These are phyloP conservation scores for Marasmius fiardii DNA, from an alignment of 1,284 basidiomycete genomes.

Conservation along the genomic window DNA sequence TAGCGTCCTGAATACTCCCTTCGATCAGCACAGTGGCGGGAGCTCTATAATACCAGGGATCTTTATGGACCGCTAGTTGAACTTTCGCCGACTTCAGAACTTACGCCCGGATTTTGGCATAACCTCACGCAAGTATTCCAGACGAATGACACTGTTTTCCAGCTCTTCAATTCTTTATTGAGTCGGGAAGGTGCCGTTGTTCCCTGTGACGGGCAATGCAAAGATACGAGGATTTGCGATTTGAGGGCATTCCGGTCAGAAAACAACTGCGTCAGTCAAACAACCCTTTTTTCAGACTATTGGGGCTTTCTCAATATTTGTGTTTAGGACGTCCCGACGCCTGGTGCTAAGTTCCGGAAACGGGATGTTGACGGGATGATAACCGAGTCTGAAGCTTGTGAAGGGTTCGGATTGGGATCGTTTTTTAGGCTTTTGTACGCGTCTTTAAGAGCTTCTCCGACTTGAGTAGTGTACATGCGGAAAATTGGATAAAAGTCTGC, in stretches of 20 bases:
- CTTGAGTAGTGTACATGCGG: too few species aligned
- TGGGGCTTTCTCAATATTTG: neutral
- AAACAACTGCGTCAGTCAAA: constrained; percentile 43
- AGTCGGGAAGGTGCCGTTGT: constrained; percentile 34
- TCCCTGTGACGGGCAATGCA: constrained; percentile 40
- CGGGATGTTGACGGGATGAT: neutral
- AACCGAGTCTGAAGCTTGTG: neutral
- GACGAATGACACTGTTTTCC: constrained; percentile 44
- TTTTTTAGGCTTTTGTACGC: neutral
- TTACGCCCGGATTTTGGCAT: constrained; percentile 58
- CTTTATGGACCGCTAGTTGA: constrained; percentile 41
- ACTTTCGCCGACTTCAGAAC: constrained; percentile 20
- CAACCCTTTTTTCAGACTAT: neutral
- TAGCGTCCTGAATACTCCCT: constrained; percentile 12
- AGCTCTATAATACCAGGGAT: constrained; percentile 54
- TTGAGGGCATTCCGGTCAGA: constrained; percentile 46
- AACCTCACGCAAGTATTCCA: constrained; percentile 53
- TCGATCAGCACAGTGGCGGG: constrained; percentile 44
- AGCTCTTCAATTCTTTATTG: constrained; percentile 39
- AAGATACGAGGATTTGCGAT: constrained; percentile 41
- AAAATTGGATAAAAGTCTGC: too few species aligned
- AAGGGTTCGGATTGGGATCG: neutral
- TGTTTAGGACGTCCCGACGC: neutral
- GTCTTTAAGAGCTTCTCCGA: too few species aligned
- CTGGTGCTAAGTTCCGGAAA: neutral